A percentile compares a stretch with the other conserved stretches of the same genome.
Evolutionary conservation across 495 filamentous ascomycete species (phyloP).

Genomic region (Parmelia sp.): DNA sequence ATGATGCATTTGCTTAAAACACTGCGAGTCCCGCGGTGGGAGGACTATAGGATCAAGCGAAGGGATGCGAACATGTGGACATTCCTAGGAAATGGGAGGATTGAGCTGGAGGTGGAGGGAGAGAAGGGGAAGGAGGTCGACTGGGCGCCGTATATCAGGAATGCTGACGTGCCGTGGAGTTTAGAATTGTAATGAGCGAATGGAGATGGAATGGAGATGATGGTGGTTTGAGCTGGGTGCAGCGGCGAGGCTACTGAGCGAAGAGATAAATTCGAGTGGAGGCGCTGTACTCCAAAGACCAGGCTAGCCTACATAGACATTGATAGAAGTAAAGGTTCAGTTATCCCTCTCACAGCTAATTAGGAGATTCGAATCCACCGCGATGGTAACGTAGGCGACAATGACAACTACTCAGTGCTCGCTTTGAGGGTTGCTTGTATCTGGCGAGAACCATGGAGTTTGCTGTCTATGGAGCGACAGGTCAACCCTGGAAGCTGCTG

Average conservation of each 20-base stretch:
- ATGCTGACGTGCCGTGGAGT: neutral
- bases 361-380: too few relatives aligned
- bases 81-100: neutral
- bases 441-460: too few relatives aligned
- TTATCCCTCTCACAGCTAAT: too few relatives aligned
- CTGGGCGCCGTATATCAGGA: neutral
- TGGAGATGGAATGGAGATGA: too few relatives aligned
- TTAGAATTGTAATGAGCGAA: neutral
- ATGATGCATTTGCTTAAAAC: neutral
- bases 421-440: too few relatives aligned
- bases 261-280: neutral
- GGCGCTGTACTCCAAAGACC: neutral
- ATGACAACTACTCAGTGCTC: too few relatives aligned
- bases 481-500: too few relatives aligned
- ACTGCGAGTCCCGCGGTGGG: neutral
- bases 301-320: neutral
- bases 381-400: too few relatives aligned
- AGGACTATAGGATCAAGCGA: neutral
- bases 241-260: neutral
- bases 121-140: neutral
- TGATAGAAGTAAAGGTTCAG: too few relatives aligned
- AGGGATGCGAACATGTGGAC: neutral
- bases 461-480: too few relatives aligned
- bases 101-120: constrained; percentile 1
- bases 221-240: neutral